Conservation (phyloP, 371 early-diverging fungal species). For the Phascolomyces articulosus region DNA sequence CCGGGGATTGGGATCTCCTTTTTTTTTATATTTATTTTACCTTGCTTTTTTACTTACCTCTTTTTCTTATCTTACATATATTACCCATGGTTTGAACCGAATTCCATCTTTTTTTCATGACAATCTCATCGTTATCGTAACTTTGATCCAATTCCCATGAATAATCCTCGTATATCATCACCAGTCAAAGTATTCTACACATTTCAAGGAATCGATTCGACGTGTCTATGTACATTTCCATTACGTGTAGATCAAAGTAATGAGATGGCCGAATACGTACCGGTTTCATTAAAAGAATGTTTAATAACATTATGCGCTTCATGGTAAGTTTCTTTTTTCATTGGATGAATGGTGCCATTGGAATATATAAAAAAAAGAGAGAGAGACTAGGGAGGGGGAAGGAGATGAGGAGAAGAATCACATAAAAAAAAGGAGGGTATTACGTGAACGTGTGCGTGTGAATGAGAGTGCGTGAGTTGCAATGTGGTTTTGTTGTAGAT, state of each 20-base stretch:
- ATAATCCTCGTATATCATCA: background rate
- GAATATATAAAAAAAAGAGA: too few relatives aligned
- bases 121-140: too few relatives aligned
- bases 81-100: too few relatives aligned
- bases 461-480: background rate
- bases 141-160: too few relatives aligned
- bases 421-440: too few relatives aligned
- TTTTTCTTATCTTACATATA: background rate
- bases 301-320: constrained; percentile 45
- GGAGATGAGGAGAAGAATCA: background rate
- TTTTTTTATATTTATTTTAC: background rate
- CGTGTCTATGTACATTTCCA: constrained; percentile 39
- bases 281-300: constrained; percentile 42
- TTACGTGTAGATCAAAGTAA: constrained; percentile 10
- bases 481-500: too few relatives aligned
- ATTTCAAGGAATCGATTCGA: constrained; percentile 34
- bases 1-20: constrained; percentile 4
- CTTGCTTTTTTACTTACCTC: constrained; percentile 1
- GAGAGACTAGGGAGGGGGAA: too few relatives aligned
- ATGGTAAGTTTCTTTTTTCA: constrained; percentile 27
- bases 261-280: constrained; percentile 16
- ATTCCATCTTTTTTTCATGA: too few relatives aligned
- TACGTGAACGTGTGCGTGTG: too few relatives aligned
- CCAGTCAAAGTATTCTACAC: constrained; percentile 43
- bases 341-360: too few relatives aligned